Evolutionary conservation across 345 rosid species (phyloP), one percentile per base, ranked within the genome.

Genomic region (Nasturtium officinale): DNA sequence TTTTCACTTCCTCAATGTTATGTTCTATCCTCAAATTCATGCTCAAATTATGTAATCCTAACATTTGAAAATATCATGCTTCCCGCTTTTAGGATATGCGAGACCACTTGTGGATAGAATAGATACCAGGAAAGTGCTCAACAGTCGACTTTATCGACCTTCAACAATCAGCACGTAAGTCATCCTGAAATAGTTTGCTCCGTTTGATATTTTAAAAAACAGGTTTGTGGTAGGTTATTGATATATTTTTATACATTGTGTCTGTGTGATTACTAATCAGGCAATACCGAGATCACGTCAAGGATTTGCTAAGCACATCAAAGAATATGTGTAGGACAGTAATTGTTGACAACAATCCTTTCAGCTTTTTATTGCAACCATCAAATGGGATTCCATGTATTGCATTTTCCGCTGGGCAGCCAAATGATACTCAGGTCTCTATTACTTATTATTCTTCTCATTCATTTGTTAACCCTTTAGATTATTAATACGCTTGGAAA

Each of bases 351-450:
- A 92, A 96, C 80, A 92, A 92, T 68, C 99, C 99, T 0, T 96
- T 92, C 85, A 95, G 99, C 82, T 92, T 95, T 85, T 69, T 95
- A 73, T 71, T 96, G 76, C 99, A 96, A 75, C 99, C 99, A 20
- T 50, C 87, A 6, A 96, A 96, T 65, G 99, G 99, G 65, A 96
- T 96, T 74, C 99, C 99, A 13, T 96, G 99, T 69, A 66, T 90
- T 77, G 90, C 99, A 1, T 96, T 95, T 75, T 87, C 98, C 15
- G 91, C 92, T 0, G 90, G 84, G n/a, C 92, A 86, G 77, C 87
- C 94, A 0, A 76, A 82, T 29, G 99, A 95, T 47, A 82, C 83
- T 32, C 97, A 91, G 93, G 97, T 95, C 75, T 33, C 6, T 67
- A 33, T 47, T 45, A 25, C 3, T 35, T 21, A 8, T 18, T 29